Conservation (phyloP, 139 green algal species). For the Tetradesmus obliquus region DNA sequence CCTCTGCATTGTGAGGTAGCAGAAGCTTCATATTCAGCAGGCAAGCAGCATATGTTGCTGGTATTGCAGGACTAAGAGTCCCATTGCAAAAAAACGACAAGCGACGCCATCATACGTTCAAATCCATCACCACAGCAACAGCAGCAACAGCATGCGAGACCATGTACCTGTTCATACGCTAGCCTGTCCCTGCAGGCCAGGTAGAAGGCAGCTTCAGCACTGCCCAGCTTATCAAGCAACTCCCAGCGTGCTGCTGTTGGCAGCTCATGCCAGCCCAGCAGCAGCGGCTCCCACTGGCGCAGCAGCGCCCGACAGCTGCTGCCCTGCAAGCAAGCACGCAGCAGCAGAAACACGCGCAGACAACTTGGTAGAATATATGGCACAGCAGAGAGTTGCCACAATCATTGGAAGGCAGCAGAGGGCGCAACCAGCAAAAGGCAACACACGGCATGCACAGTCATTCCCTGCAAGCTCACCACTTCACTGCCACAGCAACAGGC, state of each 20-base stretch:
- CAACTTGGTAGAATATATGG: too few species aligned
- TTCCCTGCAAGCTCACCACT: too few species aligned
- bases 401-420: too few species aligned
- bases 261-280: background rate
- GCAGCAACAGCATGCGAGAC: background rate
- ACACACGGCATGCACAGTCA: too few species aligned
- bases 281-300: constrained; percentile 20
- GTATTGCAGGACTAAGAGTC: background rate
- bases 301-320: background rate
- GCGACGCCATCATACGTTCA: too few species aligned
- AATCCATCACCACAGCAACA: background rate
- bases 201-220: constrained; percentile 20
- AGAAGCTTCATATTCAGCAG: background rate
- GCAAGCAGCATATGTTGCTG: background rate
- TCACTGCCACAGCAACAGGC: too few species aligned
- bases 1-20: too few species aligned
- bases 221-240: background rate
- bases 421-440: too few species aligned
- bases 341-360: background rate
- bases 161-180: background rate
- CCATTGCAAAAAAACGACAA: too few species aligned
- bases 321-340: background rate
- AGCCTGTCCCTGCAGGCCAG: background rate
- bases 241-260: background rate
- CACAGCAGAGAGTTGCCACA: too few species aligned